A percentile compares a stretch with the other conserved stretches of the same genome.
Conservation (phyloP, 2,329 filamentous ascomycete species). For the Penicillium sp. region DNA sequence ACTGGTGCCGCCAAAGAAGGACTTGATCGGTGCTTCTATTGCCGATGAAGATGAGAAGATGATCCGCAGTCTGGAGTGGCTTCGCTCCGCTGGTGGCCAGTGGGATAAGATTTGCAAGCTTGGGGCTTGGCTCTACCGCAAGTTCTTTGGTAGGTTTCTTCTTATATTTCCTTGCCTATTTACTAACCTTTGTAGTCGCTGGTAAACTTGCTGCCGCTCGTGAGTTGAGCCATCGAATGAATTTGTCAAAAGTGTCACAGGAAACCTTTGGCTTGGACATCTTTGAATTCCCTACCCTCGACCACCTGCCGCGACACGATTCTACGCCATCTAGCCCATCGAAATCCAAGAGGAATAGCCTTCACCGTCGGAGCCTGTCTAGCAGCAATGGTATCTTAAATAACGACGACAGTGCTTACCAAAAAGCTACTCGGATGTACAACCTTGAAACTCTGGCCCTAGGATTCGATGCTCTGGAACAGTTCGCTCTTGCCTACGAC, state of each 20-base stretch:
- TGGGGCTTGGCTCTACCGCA: slow-evolving; percentile 73
- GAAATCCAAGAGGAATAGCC: slow-evolving; percentile 29
- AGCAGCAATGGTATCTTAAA: slow-evolving; percentile 20
- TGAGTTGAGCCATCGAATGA: slow-evolving; percentile 52
- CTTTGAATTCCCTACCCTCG: slow-evolving; percentile 26
- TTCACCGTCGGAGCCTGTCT: slow-evolving; percentile 31
- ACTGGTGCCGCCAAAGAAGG: slow-evolving; percentile 65
- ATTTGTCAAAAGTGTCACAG: slow-evolving; percentile 48
- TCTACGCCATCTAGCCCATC: slow-evolving; percentile 33
- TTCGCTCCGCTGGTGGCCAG: slow-evolving; percentile 69
- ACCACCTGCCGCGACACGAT: slow-evolving; percentile 23
- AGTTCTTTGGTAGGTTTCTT: slow-evolving; percentile 72
- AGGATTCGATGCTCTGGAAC: slow-evolving; percentile 67
- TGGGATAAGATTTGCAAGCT: slow-evolving; percentile 69
- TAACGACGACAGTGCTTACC: slow-evolving; percentile 18
- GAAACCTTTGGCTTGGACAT: slow-evolving; percentile 43
- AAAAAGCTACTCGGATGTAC: slow-evolving; percentile 61
- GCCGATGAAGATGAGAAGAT: slow-evolving; percentile 67
- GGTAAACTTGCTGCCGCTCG: slow-evolving; percentile 55
- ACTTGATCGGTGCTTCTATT: slow-evolving; percentile 66
- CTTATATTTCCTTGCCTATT: neutral
- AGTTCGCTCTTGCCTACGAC: slow-evolving; percentile 58
- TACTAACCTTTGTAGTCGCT: slow-evolving; percentile 26
- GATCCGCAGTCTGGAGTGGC: slow-evolving; percentile 82
- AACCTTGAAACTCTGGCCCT: slow-evolving; percentile 68